These are phyloP conservation scores for Syzygium aqueum DNA, from an alignment of 345 rosid species.

Conservation along the genomic window DNA sequence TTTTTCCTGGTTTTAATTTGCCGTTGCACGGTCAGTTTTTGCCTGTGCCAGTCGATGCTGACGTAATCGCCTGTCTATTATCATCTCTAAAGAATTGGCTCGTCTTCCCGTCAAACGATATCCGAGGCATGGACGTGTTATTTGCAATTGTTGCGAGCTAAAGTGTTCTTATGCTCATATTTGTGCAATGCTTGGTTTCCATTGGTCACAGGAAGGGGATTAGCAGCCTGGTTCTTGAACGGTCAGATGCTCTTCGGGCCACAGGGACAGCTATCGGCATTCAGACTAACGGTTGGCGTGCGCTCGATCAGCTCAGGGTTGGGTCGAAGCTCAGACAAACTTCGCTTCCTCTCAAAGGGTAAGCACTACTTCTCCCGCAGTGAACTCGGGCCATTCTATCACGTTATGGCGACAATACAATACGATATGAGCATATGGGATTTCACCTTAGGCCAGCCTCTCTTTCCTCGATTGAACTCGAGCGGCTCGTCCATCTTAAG, in stretches of 20 bases:
- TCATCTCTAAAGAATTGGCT: not conserved
- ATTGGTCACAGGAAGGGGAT: not conserved
- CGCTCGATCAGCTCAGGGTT: not conserved
- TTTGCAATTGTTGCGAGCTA: not conserved
- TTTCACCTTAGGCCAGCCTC: not conserved
- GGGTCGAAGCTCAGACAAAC: not conserved
- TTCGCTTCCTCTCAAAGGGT: not conserved
- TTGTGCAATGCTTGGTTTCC: not conserved
- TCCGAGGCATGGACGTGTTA: not conserved
- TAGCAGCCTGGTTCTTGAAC: conserved; percentile 4
- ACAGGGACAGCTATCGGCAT: conserved; percentile 3
- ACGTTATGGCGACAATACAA: not conserved
- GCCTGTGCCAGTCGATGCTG: not conserved
- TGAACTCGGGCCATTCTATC: not conserved
- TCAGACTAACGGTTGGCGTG: conserved; percentile 6
- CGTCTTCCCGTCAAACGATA: not conserved
- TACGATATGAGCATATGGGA: not conserved
- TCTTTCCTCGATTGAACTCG: rapidly evolving
- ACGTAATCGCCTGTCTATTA: not conserved
- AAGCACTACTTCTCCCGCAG: not conserved
- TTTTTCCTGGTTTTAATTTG: not conserved
- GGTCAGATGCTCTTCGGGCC: conserved; percentile 3
- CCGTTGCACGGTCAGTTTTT: not conserved
- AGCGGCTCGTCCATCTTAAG: not conserved
- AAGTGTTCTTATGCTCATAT: not conserved